phyloP scores from a whole-genome alignment of 768 basidiomycete genomes.

The Mycena olivaceomarginata region DNA sequence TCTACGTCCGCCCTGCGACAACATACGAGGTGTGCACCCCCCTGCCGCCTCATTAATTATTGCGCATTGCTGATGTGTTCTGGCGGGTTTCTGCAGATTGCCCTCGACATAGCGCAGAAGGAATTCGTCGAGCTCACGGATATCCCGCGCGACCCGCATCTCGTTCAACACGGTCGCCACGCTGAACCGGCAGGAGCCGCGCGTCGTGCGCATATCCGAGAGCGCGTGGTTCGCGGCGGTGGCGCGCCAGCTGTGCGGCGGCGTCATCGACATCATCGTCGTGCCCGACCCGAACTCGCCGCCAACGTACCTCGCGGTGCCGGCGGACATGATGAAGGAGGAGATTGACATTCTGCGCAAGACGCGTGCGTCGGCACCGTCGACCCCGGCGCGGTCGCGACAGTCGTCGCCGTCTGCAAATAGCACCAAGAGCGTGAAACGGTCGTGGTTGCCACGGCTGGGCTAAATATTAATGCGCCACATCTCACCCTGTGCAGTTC shows the following conservation, averaged over 20 bases:
- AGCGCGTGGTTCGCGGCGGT: constrained; percentile 69
- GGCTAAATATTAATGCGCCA: not conserved
- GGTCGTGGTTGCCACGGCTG: constrained; percentile 44
- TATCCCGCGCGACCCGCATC: constrained; percentile 61
- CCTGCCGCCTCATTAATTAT: not conserved
- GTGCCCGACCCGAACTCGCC: constrained; percentile 58
- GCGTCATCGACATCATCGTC: constrained; percentile 67
- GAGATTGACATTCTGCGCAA: constrained; percentile 42
- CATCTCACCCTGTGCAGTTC: not conserved
- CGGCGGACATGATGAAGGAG: constrained; percentile 47
- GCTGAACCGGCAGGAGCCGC: constrained; percentile 52
- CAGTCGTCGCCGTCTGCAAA: constrained; percentile 47
- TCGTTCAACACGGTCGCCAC: constrained; percentile 63
- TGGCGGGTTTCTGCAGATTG: constrained; percentile 42
- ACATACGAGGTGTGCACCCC: constrained; percentile 62
- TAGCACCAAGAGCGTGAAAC: constrained; percentile 45
- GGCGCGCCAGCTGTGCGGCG: constrained; percentile 63
- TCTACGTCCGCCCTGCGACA: constrained; percentile 69
- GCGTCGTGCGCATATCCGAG: constrained; percentile 69
- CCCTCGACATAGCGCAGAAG: constrained; percentile 68
- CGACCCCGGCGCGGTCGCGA: constrained; percentile 47
- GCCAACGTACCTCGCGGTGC: constrained; percentile 66
- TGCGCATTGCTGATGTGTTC: not conserved
- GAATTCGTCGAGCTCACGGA: constrained; percentile 67
- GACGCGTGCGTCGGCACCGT: constrained; percentile 49